Base-by-base conservation (phyloP, 345 rosid genomes). In the Erysimum cheiranthoides region DNA sequence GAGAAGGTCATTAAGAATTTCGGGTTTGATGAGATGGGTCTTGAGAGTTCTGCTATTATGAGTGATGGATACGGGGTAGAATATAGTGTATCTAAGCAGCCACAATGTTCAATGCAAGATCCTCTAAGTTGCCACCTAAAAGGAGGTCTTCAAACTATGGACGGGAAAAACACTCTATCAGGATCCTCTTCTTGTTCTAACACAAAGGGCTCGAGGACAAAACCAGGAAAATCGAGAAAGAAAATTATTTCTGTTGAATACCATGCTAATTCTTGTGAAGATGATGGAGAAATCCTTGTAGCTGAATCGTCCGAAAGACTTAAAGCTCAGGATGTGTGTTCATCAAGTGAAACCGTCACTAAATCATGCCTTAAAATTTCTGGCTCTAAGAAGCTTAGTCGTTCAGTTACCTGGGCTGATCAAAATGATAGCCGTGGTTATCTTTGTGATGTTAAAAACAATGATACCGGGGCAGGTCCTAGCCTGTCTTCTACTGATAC, bases 371-470 rank as follows among this genome's bases (percentile, higher is more conserved):
- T 95, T 68, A 88, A 85, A 85, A 73, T 79, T 58, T 71, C 87
- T 39, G 81, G 81, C 50, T 68, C 87, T 32, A 87, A 85, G 82
- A 89, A 83, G 78, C 73, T 75, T 16, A 68, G 49, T 38, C 86
- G 67, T 39, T 83, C 88, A 36, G 97, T 95, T 70, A 90, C 90
- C n/a, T 94, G 97, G 97, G 97, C 96, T 51, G 97, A 91, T 84
- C 85, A 86, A 79, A 84, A 84, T 71, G 74, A 74, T 30, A 77
- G 59, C 61, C 45, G 53, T 73, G 78, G 82, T 66, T 75, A 83
- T 73, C 92, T 88, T 50, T 86, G 86, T 47, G 82, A 89, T 74
- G 67, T 84, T 80, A 83, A 73, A 71, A 84, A 86, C 75, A 71
- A 77, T 66, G 82, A 68, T 25, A 62, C 39, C 32, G 34, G 78